Conservation (phyloP, 2,329 filamentous ascomycete genomes). For the Rhynchosporium graminicola region DNA sequence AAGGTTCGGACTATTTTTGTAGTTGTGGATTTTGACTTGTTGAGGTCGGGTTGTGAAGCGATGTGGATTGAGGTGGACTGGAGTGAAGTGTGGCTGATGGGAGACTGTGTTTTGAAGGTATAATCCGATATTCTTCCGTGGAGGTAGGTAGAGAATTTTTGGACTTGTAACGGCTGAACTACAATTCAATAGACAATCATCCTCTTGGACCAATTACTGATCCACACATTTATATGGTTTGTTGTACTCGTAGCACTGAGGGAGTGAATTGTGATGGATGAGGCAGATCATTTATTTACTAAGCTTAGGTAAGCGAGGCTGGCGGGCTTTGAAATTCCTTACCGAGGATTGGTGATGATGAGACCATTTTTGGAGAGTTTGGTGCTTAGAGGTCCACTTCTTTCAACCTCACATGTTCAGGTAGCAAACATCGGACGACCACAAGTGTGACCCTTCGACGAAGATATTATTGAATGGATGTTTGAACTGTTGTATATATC, state of each 20-base stretch:
- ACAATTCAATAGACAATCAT: not conserved
- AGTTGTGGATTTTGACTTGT: too few species aligned
- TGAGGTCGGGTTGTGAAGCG: not conserved
- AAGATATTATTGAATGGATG: not conserved
- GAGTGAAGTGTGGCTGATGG: not conserved
- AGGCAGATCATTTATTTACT: too few species aligned
- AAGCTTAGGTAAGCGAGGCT: conserved; percentile 1
- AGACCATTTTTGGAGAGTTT: conserved; percentile 3
- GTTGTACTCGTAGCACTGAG: too few species aligned
- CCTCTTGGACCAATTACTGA: not conserved
- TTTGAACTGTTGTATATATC: too few species aligned
- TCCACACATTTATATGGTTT: too few species aligned
- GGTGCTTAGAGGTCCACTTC: not conserved
- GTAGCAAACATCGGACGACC: not conserved
- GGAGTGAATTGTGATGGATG: too few species aligned
- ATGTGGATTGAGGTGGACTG: not conserved
- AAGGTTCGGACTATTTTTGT: too few species aligned
- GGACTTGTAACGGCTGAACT: not conserved
- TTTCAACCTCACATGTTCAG: not conserved
- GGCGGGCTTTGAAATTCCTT: conserved; percentile 9
- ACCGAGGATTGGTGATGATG: conserved; percentile 10
- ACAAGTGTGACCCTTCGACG: not conserved
- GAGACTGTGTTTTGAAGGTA: not conserved
- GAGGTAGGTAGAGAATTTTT: too few species aligned
- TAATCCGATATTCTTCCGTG: not conserved